Conservation (phyloP, 2,329 filamentous ascomycete genomes). For the Fusarium praegraminearum region DNA sequence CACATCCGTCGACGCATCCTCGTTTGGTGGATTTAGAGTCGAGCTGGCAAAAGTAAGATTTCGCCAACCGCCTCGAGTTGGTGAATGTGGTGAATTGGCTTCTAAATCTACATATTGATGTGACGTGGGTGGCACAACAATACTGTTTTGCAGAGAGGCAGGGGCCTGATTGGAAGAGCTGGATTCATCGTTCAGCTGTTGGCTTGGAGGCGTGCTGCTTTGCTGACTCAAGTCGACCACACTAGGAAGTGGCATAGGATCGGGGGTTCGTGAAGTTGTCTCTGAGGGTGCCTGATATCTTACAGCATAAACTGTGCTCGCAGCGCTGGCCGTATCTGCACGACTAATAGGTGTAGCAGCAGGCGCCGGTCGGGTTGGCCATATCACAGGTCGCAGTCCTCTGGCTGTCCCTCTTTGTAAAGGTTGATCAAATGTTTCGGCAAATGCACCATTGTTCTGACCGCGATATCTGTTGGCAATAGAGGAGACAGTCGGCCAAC, state of each 20-base stretch:
- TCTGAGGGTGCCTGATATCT: conserved; percentile 71
- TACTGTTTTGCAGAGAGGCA: conserved; percentile 39
- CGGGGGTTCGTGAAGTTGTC: conserved; percentile 60
- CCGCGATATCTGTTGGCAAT: conserved; percentile 47
- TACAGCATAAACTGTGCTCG: conserved; percentile 73
- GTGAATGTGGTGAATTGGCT: conserved; percentile 41
- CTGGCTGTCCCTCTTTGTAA: conserved; percentile 49
- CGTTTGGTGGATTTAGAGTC: conserved; percentile 23
- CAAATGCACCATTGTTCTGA: conserved; percentile 32
- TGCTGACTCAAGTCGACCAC: conserved; percentile 53
- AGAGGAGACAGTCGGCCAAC: conserved; percentile 48
- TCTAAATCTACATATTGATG: conserved; percentile 46
- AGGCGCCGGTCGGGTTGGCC: conserved; percentile 68
- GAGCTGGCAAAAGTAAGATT: conserved; percentile 40
- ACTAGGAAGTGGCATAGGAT: conserved; percentile 50
- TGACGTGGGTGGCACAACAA: conserved; percentile 29
- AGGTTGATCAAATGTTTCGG: conserved; percentile 43
- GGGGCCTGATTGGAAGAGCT: conserved; percentile 40
- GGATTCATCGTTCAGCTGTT: conserved; percentile 46
- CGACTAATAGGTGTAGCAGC: conserved; percentile 69
- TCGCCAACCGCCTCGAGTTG: conserved; percentile 47
- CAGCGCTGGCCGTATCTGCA: conserved; percentile 72
- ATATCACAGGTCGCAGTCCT: conserved; percentile 63
- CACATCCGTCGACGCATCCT: conserved; percentile 26
- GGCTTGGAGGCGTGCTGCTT: conserved; percentile 49